These are phyloP conservation scores for Cynara cardunculus DNA, from an alignment of 129 eudicot genomes.

Conservation along the genomic window DNA sequence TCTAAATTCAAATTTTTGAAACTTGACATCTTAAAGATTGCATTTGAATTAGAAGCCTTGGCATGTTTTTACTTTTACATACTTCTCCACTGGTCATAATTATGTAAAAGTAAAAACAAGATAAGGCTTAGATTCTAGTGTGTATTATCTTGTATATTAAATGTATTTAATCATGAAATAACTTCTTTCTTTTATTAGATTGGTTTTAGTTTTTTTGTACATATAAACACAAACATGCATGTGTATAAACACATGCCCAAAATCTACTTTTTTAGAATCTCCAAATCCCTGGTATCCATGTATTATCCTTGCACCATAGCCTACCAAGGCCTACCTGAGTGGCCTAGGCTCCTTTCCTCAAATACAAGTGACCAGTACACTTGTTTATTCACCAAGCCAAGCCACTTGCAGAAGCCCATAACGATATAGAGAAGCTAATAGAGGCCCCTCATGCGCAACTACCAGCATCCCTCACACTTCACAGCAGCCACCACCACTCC, in stretches of 20 bases:
- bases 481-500: not conserved
- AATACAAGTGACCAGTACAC: too few relatives aligned
- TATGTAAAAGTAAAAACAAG: not conserved
- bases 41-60: not conserved
- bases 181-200: not conserved
- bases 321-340: not conserved
- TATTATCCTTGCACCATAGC: not conserved
- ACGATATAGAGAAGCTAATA: too few relatives aligned
- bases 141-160: not conserved
- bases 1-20: not conserved
- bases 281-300: not conserved
- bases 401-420: too few relatives aligned
- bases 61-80: not conserved
- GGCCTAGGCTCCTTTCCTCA: too few relatives aligned
- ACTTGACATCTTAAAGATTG: not conserved
- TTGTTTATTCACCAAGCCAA: too few relatives aligned
- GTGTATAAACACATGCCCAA: not conserved
- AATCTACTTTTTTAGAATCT: not conserved
- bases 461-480: too few relatives aligned
- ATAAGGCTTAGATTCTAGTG: not conserved
- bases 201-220: not conserved
- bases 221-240: not conserved
- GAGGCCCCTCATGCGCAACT: too few relatives aligned
- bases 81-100: not conserved
- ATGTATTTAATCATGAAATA: not conserved